phyloP scores from a whole-genome alignment of 2,329 filamentous ascomycete species.

The Paracoccidioides lutzii region DNA sequence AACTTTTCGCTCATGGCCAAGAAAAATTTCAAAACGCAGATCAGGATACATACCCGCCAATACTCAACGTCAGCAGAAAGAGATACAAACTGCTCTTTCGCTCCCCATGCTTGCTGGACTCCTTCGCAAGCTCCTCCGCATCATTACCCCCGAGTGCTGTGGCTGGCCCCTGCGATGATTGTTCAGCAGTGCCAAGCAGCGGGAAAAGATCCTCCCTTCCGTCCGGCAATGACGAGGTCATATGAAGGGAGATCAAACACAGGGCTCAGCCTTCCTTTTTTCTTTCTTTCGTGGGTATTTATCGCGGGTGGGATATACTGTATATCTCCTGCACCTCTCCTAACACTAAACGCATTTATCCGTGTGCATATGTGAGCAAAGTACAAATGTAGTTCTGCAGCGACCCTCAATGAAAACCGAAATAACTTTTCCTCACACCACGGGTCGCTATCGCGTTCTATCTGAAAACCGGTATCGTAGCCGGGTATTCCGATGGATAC shows the following conservation, averaged over 20 bases:
- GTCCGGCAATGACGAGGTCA: slow-evolving; percentile 3
- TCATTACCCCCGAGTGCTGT: slow-evolving; percentile 12
- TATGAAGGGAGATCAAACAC: not conserved
- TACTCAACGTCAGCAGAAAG: slow-evolving; percentile 70
- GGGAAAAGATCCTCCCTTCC: slow-evolving; percentile 10
- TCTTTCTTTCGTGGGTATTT: not conserved
- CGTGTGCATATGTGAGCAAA: too few relatives aligned
- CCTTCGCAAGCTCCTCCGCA: slow-evolving; percentile 18
- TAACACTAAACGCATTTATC: too few relatives aligned
- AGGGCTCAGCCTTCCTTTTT: not conserved
- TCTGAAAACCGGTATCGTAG: too few relatives aligned
- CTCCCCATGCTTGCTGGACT: slow-evolving; percentile 40
- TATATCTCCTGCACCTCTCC: not conserved
- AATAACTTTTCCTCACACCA: too few relatives aligned
- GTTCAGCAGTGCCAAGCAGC: slow-evolving; percentile 6
- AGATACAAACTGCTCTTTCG: slow-evolving; percentile 76
- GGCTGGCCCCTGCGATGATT: not conserved
- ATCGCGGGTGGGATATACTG: not conserved
- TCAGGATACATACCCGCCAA: slow-evolving; percentile 48
- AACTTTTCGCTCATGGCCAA: not conserved
- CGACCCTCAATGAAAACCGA: too few relatives aligned
- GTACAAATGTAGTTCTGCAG: too few relatives aligned
- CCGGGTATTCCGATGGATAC: too few relatives aligned
- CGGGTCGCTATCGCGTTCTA: too few relatives aligned
- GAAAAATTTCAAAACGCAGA: not conserved